Conservation (phyloP, 1,139 yeast species). For the Hansenula anomala region DNA sequence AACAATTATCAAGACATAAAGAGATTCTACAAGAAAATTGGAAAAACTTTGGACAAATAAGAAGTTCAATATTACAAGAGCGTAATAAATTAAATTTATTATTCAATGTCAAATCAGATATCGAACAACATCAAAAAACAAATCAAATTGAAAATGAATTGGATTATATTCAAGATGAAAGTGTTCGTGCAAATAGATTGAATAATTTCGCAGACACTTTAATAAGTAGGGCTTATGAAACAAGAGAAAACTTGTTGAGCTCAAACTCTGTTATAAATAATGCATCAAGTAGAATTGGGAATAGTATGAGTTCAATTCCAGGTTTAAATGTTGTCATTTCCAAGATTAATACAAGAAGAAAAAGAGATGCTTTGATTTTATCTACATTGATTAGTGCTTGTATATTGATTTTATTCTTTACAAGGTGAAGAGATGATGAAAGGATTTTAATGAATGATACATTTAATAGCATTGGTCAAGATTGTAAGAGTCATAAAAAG, state of each 20-base stretch:
- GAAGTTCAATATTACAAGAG: constrained; percentile 60
- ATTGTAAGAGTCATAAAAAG: too few relatives aligned
- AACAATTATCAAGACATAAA: constrained; percentile 78
- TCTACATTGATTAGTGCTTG: constrained; percentile 72
- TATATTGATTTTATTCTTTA: constrained; percentile 61
- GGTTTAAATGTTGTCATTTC: constrained; percentile 75
- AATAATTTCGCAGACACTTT: constrained; percentile 75
- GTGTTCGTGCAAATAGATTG: constrained; percentile 67
- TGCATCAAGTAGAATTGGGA: constrained; percentile 61
- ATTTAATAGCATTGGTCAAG: too few relatives aligned
- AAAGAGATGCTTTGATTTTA: constrained; percentile 82
- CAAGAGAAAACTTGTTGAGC: constrained; percentile 75
- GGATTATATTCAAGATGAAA: constrained; percentile 75
- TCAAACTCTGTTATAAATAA: constrained; percentile 64
- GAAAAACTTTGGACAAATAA: constrained; percentile 55
- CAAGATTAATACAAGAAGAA: constrained; percentile 82
- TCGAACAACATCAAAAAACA: constrained; percentile 35
- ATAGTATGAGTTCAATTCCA: constrained; percentile 65
- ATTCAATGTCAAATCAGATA: constrained; percentile 73
- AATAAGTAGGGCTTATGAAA: constrained; percentile 78
- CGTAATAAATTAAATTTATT: constrained; percentile 71
- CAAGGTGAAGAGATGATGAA: constrained; percentile 17
- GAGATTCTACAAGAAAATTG: constrained; percentile 72
- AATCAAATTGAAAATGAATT: constrained; percentile 38
- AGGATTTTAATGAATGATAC: not conserved